Conservation (phyloP, 257 asterid genomes). For the Mitragyna speciosa region DNA sequence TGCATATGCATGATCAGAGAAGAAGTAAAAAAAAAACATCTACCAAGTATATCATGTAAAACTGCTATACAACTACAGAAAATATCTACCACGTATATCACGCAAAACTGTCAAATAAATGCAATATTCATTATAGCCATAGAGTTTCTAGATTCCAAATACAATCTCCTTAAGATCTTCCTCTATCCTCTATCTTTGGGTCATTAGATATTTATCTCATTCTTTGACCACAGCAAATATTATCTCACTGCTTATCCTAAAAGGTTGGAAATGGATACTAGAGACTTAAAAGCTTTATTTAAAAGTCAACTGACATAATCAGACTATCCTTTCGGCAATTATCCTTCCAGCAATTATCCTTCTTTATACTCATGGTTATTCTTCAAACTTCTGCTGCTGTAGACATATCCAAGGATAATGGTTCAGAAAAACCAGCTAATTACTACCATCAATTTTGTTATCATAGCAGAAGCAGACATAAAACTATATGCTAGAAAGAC, state of each 20-base stretch:
- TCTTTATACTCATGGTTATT: neutral
- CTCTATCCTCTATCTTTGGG: neutral
- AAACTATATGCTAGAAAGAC: neutral
- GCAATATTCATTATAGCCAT: too few species aligned
- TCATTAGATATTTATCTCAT: neutral
- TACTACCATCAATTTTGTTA: neutral
- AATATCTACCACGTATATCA: too few species aligned
- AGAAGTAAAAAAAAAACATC: neutral
- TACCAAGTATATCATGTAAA: too few species aligned
- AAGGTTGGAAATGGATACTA: neutral
- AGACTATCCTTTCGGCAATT: neutral
- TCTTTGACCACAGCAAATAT: too few species aligned
- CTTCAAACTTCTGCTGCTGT: neutral
- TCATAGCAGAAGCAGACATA: neutral
- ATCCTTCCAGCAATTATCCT: neutral
- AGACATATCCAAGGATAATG: neutral
- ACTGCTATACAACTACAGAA: neutral
- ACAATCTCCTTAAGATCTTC: too few species aligned
- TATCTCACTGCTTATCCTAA: neutral
- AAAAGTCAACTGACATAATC: neutral
- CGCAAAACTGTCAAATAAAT: too few species aligned
- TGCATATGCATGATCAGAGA: neutral
- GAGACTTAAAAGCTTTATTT: neutral
- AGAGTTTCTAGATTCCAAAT: too few species aligned
- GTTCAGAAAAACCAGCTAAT: neutral